Percentiles rank a stretch among this genome's conserved stretches.
Conservation (phyloP, 2,329 filamentous ascomycete genomes). For the Fusarium sp. region DNA sequence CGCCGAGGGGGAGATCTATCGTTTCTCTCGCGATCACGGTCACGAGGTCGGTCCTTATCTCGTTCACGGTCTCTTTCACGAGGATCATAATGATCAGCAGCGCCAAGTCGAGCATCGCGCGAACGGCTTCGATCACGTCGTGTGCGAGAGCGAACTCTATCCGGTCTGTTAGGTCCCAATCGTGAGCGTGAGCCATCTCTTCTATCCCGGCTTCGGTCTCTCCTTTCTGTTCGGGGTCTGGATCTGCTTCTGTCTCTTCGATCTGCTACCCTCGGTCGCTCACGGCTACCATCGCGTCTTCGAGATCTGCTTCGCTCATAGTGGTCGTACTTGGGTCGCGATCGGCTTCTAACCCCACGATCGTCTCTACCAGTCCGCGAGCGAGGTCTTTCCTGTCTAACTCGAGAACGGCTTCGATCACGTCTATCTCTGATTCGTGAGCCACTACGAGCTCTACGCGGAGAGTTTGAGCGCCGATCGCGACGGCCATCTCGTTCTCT, state of each 20-base stretch:
- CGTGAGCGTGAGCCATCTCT: slow-evolving; percentile 51
- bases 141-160: slow-evolving; percentile 52
- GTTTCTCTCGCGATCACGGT: slow-evolving; percentile 46
- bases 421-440: slow-evolving; percentile 53
- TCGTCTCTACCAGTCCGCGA: slow-evolving; percentile 56
- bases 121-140: slow-evolving; percentile 52
- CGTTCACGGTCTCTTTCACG: slow-evolving; percentile 51
- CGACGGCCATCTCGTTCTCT: slow-evolving; percentile 49
- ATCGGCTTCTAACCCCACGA: slow-evolving; percentile 53
- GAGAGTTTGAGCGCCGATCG: slow-evolving; percentile 58
- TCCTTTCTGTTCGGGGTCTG: slow-evolving; percentile 40
- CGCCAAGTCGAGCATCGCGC: slow-evolving; percentile 42
- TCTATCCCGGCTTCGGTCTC: slow-evolving; percentile 51
- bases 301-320: slow-evolving; percentile 55
- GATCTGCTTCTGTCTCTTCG: slow-evolving; percentile 55
- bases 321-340: slow-evolving; percentile 52
- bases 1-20: slow-evolving; percentile 45
- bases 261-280: slow-evolving; percentile 49
- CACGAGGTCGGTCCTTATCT: slow-evolving; percentile 37
- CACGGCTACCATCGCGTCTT: slow-evolving; percentile 56
- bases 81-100: slow-evolving; percentile 53
- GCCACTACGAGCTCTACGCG: slow-evolving; percentile 54
- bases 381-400: slow-evolving; percentile 57
- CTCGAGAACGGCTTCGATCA: slow-evolving; percentile 55
- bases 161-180: slow-evolving; percentile 51